Conservation (phyloP, 192 early-diverging fungal genomes). For the Phlyctochytrium planicorne region DNA sequence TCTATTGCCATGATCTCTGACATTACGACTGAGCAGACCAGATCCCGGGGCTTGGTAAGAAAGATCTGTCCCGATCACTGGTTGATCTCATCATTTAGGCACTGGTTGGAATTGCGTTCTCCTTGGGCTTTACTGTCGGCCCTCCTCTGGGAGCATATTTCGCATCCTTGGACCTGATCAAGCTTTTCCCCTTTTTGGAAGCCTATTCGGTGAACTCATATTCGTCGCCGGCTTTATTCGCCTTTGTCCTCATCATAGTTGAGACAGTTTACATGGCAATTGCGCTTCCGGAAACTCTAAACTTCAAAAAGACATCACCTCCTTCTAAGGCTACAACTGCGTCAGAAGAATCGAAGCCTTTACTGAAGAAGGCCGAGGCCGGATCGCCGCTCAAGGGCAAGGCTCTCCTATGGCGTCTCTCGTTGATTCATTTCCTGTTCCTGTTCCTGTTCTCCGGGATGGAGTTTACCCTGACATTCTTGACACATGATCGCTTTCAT, state of each 20-base stretch:
- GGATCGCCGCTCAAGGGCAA: background rate
- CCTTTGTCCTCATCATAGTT: slow-evolving; percentile 73
- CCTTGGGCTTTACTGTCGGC: slow-evolving; percentile 92
- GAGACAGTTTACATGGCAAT: slow-evolving; percentile 79
- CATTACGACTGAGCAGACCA: slow-evolving; percentile 71
- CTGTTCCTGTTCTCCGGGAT: slow-evolving; percentile 95
- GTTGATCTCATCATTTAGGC: slow-evolving; percentile 51
- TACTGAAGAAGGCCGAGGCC: slow-evolving; percentile 7
- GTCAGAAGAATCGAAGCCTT: background rate
- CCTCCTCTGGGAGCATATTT: slow-evolving; percentile 79
- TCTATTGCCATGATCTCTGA: slow-evolving; percentile 95
- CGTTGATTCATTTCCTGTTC: slow-evolving; percentile 78
- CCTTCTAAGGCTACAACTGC: slow-evolving; percentile 7
- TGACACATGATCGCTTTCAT: slow-evolving; percentile 88
- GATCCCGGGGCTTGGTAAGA: slow-evolving; percentile 76
- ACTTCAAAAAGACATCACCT: slow-evolving; percentile 26
- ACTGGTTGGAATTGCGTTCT: slow-evolving; percentile 95
- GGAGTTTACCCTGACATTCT: slow-evolving; percentile 97
- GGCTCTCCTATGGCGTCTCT: slow-evolving; percentile 45
- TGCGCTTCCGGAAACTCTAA: slow-evolving; percentile 75
- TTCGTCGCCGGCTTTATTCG: slow-evolving; percentile 85
- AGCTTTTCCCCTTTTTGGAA: slow-evolving; percentile 34
- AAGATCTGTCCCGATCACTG: background rate
- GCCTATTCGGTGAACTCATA: slow-evolving; percentile 65
- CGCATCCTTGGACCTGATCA: slow-evolving; percentile 44